Percentiles rank a stretch among this genome's conserved stretches.
Evolutionary conservation across 2,329 filamentous ascomycete species (phyloP).

Genomic region (Nigrograna mackinnonii): DNA sequence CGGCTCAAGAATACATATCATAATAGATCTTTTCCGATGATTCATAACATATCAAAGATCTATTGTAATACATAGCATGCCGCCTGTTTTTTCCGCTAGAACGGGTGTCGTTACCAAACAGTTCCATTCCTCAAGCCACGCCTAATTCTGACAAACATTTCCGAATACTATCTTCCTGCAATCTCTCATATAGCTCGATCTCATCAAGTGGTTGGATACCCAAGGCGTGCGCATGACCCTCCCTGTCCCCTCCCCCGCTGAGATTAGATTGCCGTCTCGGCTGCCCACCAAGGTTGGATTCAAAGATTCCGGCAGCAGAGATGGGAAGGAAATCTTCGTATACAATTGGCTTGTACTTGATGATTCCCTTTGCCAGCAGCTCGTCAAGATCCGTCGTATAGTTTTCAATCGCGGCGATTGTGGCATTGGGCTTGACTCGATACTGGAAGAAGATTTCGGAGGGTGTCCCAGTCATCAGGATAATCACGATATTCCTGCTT

Average conservation of each 20-base stretch:
- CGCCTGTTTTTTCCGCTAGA: too few relatives aligned
- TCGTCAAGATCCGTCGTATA: too few relatives aligned
- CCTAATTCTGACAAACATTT: background rate
- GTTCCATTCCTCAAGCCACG: too few relatives aligned
- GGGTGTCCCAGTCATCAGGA: constrained; percentile 3
- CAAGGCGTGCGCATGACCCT: constrained; percentile 1
- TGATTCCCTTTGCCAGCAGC: background rate
- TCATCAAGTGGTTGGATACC: background rate
- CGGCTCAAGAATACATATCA: too few relatives aligned
- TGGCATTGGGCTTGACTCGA: too few relatives aligned
- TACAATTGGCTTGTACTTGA: constrained; percentile 50
- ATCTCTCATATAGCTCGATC: background rate
- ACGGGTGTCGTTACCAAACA: too few relatives aligned
- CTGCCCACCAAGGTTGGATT: constrained; percentile 42
- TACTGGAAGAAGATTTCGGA: constrained; percentile 3
- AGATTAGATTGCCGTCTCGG: background rate
- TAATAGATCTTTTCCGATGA: too few relatives aligned
- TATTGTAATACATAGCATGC: too few relatives aligned
- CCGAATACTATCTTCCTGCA: constrained; percentile 1
- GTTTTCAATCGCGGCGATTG: too few relatives aligned
- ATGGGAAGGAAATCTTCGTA: constrained; percentile 61
- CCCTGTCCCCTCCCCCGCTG: background rate
- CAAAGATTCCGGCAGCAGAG: constrained; percentile 57
- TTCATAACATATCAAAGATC: too few relatives aligned
- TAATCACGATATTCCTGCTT: background rate